Evolutionary conservation across 2,329 filamentous ascomycete species (phyloP).

Genomic region (Aspergillus piperis): DNA sequence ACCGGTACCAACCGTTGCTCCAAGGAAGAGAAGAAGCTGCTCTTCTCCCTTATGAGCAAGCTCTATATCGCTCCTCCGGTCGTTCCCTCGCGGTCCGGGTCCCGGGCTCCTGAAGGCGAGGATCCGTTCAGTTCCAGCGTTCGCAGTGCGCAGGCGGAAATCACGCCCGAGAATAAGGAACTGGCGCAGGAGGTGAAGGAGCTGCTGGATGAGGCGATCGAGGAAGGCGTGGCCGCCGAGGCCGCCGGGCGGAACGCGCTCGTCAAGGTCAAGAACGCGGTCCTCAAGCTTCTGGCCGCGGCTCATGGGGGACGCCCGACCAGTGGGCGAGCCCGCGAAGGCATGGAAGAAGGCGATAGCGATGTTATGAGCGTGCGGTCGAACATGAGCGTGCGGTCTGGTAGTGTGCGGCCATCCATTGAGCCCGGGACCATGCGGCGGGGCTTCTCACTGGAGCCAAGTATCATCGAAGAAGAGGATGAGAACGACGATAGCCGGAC

Average conservation of each 20-base stretch:
- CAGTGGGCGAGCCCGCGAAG: constrained; percentile 36
- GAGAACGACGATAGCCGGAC: constrained; percentile 39
- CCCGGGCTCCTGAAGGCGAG: constrained; percentile 57
- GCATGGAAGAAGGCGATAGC: constrained; percentile 33
- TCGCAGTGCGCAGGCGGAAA: constrained; percentile 50
- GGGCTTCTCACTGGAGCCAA: constrained; percentile 36
- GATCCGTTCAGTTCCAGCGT: constrained; percentile 58
- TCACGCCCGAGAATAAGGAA: constrained; percentile 54
- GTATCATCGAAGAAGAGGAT: constrained; percentile 40
- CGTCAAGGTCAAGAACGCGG: constrained; percentile 48
- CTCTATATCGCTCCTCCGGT: constrained; percentile 71
- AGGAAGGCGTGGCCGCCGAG: constrained; percentile 45
- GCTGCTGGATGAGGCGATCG: constrained; percentile 58
- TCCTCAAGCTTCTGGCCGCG: constrained; percentile 49
- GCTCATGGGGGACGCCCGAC: constrained; percentile 47
- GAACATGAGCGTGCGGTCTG: constrained; percentile 30
- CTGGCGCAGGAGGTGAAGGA: constrained; percentile 58
- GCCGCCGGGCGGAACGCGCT: constrained; percentile 48
- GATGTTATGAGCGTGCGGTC: constrained; percentile 34
- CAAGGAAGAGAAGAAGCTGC: constrained; percentile 79
- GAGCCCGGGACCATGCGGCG: constrained; percentile 28
- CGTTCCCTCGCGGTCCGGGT: constrained; percentile 45
- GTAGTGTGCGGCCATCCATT: constrained; percentile 34
- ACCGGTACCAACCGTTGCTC: constrained; percentile 36
- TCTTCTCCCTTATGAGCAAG: constrained; percentile 78